Percentiles rank a stretch among this genome's conserved stretches.
Conservation (phyloP, 306 rosid genomes). For the Abrus precatorius region DNA sequence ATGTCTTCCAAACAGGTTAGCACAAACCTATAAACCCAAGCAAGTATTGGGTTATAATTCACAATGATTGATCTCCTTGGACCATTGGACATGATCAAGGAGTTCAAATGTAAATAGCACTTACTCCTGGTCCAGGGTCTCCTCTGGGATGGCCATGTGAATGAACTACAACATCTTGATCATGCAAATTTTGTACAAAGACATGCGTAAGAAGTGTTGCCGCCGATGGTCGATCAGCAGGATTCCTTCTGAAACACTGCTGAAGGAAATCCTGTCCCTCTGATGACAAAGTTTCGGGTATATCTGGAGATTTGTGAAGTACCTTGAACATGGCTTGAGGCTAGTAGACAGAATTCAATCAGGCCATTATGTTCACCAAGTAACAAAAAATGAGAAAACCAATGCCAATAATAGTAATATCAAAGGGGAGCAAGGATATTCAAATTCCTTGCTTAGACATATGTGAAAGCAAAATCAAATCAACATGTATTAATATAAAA, state of each 20-base stretch:
- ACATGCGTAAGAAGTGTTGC: constrained; percentile 73
- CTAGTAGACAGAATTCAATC: constrained; percentile 57
- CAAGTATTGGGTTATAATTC: constrained; percentile 26
- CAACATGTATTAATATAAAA: not conserved
- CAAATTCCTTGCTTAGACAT: constrained; percentile 33
- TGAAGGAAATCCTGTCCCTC: constrained; percentile 86
- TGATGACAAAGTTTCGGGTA: constrained; percentile 79
- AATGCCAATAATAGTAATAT: constrained; percentile 1
- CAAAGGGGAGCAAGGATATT: constrained; percentile 42
- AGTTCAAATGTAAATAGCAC: constrained; percentile 43
- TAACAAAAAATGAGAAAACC: constrained; percentile 10
- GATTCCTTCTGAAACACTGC: constrained; percentile 87
- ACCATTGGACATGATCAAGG: constrained; percentile 22
- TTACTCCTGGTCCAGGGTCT: constrained; percentile 63
- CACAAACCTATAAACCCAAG: constrained; percentile 12
- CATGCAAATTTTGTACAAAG: constrained; percentile 69
- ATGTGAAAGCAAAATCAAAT: constrained; percentile 18
- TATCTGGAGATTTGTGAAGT: constrained; percentile 74
- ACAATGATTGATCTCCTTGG: constrained; percentile 28
- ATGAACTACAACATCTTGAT: constrained; percentile 54
- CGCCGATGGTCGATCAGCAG: constrained; percentile 87
- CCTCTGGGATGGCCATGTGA: constrained; percentile 49
- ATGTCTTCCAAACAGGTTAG: not conserved
- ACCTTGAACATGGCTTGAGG: constrained; percentile 99
- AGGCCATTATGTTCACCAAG: constrained; percentile 25